phyloP scores from a whole-genome alignment of 352 stramenopile species.

The Phytophthora fragariaefolia region DNA sequence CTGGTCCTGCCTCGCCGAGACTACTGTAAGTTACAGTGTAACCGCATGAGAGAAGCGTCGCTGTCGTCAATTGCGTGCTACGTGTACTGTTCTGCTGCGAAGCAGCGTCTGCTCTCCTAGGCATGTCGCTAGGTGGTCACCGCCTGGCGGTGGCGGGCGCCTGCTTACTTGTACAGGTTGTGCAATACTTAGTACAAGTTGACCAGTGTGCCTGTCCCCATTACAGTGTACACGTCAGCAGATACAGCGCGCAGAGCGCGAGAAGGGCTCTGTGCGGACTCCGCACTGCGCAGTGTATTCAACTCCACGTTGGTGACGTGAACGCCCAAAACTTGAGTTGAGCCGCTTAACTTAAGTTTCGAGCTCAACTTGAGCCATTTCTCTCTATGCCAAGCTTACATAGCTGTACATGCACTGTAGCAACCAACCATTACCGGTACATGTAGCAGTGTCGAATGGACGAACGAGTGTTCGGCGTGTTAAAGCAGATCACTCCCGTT shows the following conservation, averaged over 20 bases:
- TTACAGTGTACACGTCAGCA: slow-evolving; percentile 18
- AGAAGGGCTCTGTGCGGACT: no score
- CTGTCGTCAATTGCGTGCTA: slow-evolving; percentile 29
- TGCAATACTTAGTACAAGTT: no score
- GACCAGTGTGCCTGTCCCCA: slow-evolving; percentile 5
- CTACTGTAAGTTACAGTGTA: no score
- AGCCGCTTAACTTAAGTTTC: no score
- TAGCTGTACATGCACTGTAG: no score
- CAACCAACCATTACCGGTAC: no score
- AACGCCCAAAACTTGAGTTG: background rate
- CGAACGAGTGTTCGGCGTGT: background rate
- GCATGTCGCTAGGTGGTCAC: slow-evolving; percentile 8
- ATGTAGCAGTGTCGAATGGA: no score
- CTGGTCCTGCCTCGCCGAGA: slow-evolving; percentile 24
- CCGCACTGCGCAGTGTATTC: no score
- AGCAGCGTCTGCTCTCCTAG: slow-evolving; percentile 16
- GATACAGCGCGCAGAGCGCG: slow-evolving; percentile 7
- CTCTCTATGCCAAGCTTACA: no score
- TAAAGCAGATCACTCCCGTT: background rate
- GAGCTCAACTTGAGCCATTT: no score
- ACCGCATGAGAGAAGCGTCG: slow-evolving; percentile 16
- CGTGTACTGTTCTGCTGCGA: background rate
- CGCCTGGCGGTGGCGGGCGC: no score
- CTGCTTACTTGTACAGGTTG: no score
- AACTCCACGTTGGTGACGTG: background rate